Percentiles rank a stretch among this genome's conserved stretches.
Conservation (phyloP, 257 asterid genomes). For the Jasminum sambac region DNA sequence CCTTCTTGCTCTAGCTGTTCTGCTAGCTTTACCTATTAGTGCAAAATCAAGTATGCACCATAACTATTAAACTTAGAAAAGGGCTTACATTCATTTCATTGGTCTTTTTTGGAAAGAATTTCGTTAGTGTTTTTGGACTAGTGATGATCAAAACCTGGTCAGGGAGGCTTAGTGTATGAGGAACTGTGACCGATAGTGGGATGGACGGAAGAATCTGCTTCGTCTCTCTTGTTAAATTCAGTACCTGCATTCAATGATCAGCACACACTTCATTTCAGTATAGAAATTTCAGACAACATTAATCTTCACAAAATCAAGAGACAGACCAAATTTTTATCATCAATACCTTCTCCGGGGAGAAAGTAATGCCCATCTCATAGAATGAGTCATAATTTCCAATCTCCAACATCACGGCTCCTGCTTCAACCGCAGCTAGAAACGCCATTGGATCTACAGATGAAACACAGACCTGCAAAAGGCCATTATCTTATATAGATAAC, state of each 20-base stretch:
- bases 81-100: not conserved
- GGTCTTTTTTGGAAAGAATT: no score
- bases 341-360: constrained; percentile 77
- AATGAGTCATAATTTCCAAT: constrained; percentile 89
- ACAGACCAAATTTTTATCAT: not conserved
- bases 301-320: constrained; percentile 6
- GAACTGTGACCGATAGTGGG: constrained; percentile 78
- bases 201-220: constrained; percentile 65
- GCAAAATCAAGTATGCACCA: not conserved
- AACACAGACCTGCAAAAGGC: constrained; percentile 68
- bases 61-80: not conserved
- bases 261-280: not conserved
- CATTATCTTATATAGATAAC: not conserved
- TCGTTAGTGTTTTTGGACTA: not conserved
- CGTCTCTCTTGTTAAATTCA: constrained; percentile 68
- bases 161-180: constrained; percentile 87
- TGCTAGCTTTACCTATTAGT: constrained; percentile 68
- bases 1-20: constrained; percentile 79
- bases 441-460: constrained; percentile 86
- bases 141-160: constrained; percentile 59
- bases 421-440: constrained; percentile 84
- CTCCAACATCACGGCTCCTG: constrained; percentile 91
- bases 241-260: constrained; percentile 48
- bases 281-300: not conserved
- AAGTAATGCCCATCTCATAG: constrained; percentile 70